Conservation (phyloP, 805 yeast species). For the Spathaspora gorwiae region DNA sequence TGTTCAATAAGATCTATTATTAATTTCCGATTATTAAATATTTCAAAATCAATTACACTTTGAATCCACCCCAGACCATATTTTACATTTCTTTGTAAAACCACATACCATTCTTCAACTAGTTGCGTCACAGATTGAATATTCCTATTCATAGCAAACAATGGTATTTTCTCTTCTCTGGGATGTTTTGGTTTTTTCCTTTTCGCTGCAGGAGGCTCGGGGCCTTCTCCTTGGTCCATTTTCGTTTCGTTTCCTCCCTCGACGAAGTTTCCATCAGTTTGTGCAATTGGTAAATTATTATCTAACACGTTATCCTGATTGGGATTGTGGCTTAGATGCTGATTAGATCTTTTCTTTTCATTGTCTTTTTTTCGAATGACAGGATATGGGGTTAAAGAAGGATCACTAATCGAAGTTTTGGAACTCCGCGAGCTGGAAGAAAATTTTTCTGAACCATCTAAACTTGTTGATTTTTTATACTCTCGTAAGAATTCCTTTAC, state of each 20-base stretch:
- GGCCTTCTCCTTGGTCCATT: background rate
- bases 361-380: background rate
- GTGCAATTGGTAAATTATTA: background rate
- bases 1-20: slow-evolving; percentile 43
- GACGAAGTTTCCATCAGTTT: background rate
- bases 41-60: slow-evolving; percentile 67
- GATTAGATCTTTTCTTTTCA: background rate
- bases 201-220: background rate
- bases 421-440: too few species aligned
- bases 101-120: slow-evolving; percentile 36
- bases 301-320: background rate
- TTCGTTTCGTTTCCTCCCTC: background rate
- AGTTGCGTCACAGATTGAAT: slow-evolving; percentile 38
- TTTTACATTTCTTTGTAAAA: slow-evolving; percentile 35
- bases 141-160: slow-evolving; percentile 26
- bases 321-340: too few species aligned
- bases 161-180: background rate
- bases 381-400: background rate
- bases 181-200: background rate
- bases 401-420: background rate
- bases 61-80: slow-evolving; percentile 46
- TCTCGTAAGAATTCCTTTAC: slow-evolving; percentile 4
- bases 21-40: slow-evolving; percentile 37
- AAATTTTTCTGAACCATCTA: background rate
- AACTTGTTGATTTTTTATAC: background rate